Base-by-base conservation (phyloP, 345 rosid species). In the Citrus inodora region DNA sequence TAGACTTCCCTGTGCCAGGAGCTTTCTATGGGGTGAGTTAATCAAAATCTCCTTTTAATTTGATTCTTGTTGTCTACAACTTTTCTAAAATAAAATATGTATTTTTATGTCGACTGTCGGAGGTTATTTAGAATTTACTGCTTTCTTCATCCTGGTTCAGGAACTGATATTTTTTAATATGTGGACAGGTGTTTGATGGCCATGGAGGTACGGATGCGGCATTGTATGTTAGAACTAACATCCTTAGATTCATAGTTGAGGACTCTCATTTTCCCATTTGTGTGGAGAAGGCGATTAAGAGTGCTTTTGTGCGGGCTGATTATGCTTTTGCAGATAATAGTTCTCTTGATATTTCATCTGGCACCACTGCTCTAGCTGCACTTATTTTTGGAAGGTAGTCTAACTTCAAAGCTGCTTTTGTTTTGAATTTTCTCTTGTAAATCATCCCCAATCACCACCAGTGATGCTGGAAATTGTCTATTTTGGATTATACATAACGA, bases 121-220 rank as follows among this genome's bases (percentile, higher is more conserved):
- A n/a, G 30, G 33, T n/a, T 74, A 21, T 24, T 61, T 22, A 27
- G 71, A 76, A 51, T 56, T 56, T 51, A 22, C 46, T 32, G 14
- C 69, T 28, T 28, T 80, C 21, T 35, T 51, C 60, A 35, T 70
- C 67, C 62, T 30, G 70, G 25, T 46, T 33, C 16, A 24, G 67
- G 76, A 63, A 76, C 66, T 76, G 67, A 83, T 75, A 40, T 77
- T 68, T 71, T 8, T 24, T 24, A 42, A 55, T 78, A 11, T 60
- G 80, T 83, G 80, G 68, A 61, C 88, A 96, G 98, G 98, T 94
- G 27, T 96, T 96, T 87, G 98, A 96, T 74, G 99, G 99, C 71
- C 99, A 96, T 24, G 99, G 98, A 67, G 99, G 99, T 55, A 90
- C 90, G 6, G 98, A 96, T 87, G 99, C 98, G 42, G 95, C 99